Evolutionary conservation across 768 basidiomycete species (phyloP).

Genomic region (Leccinum barrowsii): DNA sequence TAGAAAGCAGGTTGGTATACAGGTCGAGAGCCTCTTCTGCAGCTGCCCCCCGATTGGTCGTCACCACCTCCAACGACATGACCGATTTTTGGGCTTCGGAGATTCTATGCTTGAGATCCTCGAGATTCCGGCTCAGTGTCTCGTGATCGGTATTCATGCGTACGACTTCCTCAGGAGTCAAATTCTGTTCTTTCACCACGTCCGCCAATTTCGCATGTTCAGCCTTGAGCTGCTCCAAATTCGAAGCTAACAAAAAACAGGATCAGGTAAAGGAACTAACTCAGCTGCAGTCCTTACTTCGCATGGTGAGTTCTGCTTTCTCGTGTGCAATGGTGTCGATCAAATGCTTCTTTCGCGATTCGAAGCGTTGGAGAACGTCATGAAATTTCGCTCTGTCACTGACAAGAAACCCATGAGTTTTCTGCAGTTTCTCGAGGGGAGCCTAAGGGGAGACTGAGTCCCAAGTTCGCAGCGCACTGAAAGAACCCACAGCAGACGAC

Average conservation of each 20-base stretch:
- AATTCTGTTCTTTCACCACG: conserved; percentile 81
- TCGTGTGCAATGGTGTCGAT: conserved; percentile 64
- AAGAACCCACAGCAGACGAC: conserved; percentile 51
- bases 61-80: conserved; percentile 79
- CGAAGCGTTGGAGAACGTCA: conserved; percentile 67
- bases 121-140: conserved; percentile 64
- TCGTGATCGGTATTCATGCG: conserved; percentile 92
- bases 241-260: conserved; percentile 41
- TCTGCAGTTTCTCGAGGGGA: conserved; percentile 59
- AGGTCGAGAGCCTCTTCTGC: conserved; percentile 80
- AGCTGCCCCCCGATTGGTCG: conserved; percentile 72
- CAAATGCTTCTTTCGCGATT: conserved; percentile 64
- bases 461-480: background rate
- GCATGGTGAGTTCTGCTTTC: conserved; percentile 57
- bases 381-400: conserved; percentile 78
- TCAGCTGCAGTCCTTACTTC: conserved; percentile 38
- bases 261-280: background rate
- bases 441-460: conserved; percentile 38
- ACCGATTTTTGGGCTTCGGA: conserved; percentile 67
- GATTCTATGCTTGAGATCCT: conserved; percentile 74
- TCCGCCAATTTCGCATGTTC: conserved; percentile 62
- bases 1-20: conserved; percentile 72
- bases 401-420: conserved; percentile 59
- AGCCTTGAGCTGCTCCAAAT: conserved; percentile 57
- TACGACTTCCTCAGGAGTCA: conserved; percentile 86